phyloP scores from a whole-genome alignment of 768 basidiomycete genomes.

The Leccinum arenicola region DNA sequence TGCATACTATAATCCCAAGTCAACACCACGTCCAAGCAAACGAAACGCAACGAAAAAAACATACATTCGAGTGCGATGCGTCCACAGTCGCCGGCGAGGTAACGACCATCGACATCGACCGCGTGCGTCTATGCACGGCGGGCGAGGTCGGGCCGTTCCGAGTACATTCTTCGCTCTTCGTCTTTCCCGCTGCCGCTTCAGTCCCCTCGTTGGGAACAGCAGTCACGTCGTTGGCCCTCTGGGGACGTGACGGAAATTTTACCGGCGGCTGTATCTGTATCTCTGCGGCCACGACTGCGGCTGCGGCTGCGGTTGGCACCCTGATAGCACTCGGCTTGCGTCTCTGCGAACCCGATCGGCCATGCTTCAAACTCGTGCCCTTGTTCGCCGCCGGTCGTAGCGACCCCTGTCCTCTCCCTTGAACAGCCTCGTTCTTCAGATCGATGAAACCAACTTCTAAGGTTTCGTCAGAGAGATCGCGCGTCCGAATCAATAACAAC shows the following conservation, averaged over 20 bases:
- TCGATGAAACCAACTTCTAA: constrained; percentile 21
- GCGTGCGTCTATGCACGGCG: constrained; percentile 25
- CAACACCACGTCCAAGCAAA: neutral
- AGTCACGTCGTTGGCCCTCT: neutral
- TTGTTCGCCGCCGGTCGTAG: neutral
- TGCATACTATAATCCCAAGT: constrained; percentile 18
- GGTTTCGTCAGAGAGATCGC: neutral
- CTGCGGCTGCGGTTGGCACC: neutral
- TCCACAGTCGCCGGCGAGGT: constrained; percentile 15
- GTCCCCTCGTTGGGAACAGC: neutral
- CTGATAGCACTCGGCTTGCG: constrained; percentile 6
- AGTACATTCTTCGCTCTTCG: neutral
- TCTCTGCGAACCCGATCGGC: constrained; percentile 4
- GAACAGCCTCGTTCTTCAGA: neutral
- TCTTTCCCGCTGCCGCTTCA: neutral
- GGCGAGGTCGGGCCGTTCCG: constrained; percentile 9
- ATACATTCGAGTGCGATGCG: constrained; percentile 13
- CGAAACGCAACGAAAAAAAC: neutral
- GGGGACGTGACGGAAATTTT: neutral
- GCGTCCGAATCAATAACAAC: neutral
- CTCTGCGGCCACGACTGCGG: neutral
- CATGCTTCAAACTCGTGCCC: constrained; percentile 9
- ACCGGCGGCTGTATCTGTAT: neutral
- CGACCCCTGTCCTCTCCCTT: neutral
- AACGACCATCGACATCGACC: constrained; percentile 26